A percentile compares a stretch with the other conserved stretches of the same genome.
Evolutionary conservation across 1,284 basidiomycete genomes (phyloP).

Genomic region (Acaromyces ingoldii): DNA sequence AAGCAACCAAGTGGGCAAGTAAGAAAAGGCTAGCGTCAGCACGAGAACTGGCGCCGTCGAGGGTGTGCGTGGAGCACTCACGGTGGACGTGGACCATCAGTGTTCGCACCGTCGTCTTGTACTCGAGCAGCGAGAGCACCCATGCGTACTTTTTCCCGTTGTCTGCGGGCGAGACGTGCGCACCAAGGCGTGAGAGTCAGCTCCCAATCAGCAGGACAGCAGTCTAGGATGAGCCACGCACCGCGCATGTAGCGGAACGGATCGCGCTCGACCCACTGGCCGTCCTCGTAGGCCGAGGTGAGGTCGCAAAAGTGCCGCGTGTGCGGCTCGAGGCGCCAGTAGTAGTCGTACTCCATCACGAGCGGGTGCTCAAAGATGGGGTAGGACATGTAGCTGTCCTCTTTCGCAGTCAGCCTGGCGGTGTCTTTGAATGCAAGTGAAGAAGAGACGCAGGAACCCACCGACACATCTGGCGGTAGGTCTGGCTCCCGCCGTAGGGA

Average conservation of each 20-base stretch:
- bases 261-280: slow-evolving; percentile 2
- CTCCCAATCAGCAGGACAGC: not conserved
- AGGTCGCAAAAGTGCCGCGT: slow-evolving; percentile 1
- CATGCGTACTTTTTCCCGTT: slow-evolving; percentile 12
- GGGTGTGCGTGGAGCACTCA: too few relatives aligned
- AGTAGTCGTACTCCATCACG: slow-evolving; percentile 14
- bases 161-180: too few relatives aligned
- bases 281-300: not conserved
- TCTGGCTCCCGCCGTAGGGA: slow-evolving; percentile 6
- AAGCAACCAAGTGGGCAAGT: too few relatives aligned
- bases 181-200: not conserved
- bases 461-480: slow-evolving; percentile 12
- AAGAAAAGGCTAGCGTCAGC: too few relatives aligned
- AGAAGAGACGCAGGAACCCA: slow-evolving; percentile 1
- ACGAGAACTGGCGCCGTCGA: too few relatives aligned
- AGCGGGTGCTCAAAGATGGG: slow-evolving; percentile 15
- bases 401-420: not conserved
- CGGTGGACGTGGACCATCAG: slow-evolving; percentile 1
- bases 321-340: slow-evolving; percentile 20
- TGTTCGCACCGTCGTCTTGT: slow-evolving; percentile 1
- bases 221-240: not conserved
- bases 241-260: slow-evolving; percentile 10
- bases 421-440: too few relatives aligned
- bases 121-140: slow-evolving; percentile 5
- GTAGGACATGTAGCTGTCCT: not conserved